Conservation (phyloP, 169 alveolate genomes). For the Cryptosporidium viatorum region DNA sequence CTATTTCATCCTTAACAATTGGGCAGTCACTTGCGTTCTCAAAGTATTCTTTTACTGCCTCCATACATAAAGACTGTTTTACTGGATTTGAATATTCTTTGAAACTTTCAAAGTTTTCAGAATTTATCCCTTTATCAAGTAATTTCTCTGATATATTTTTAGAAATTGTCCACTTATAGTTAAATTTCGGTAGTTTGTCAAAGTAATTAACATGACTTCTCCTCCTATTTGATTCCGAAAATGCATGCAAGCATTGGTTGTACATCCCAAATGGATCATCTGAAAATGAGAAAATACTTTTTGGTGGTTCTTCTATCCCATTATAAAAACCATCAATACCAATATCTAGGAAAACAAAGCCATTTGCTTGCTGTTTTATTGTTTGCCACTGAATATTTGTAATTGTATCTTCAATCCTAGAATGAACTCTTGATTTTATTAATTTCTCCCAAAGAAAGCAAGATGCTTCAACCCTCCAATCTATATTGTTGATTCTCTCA, state of each 20-base stretch:
- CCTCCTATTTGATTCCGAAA: conserved; percentile 64
- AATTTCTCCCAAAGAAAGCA: conserved; percentile 59
- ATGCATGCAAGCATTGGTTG: conserved; percentile 58
- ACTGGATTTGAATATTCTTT: conserved; percentile 31
- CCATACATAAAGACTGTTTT: conserved; percentile 64
- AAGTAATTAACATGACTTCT: background rate
- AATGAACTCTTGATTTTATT: conserved; percentile 7
- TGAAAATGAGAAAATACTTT: conserved; percentile 49
- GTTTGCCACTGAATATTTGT: conserved; percentile 68
- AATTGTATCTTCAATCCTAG: conserved; percentile 29
- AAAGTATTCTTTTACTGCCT: conserved; percentile 65
- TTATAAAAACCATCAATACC: conserved; percentile 52
- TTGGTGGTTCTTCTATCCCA: conserved; percentile 41
- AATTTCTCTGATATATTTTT: conserved; percentile 22
- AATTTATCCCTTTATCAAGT: conserved; percentile 33
- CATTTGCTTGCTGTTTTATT: conserved; percentile 60
- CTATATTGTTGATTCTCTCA: conserved; percentile 5
- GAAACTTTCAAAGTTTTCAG: conserved; percentile 40
- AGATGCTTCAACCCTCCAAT: conserved; percentile 66
- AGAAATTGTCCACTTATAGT: conserved; percentile 56
- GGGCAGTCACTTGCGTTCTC: conserved; percentile 52
- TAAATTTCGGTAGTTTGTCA: background rate
- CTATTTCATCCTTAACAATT: conserved; percentile 21
- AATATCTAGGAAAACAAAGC: conserved; percentile 43
- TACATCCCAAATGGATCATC: conserved; percentile 75